Percentiles rank a stretch among this genome's conserved stretches.
Evolutionary conservation across 345 rosid species (phyloP).

Genomic region (Orychophragmus violaceus): DNA sequence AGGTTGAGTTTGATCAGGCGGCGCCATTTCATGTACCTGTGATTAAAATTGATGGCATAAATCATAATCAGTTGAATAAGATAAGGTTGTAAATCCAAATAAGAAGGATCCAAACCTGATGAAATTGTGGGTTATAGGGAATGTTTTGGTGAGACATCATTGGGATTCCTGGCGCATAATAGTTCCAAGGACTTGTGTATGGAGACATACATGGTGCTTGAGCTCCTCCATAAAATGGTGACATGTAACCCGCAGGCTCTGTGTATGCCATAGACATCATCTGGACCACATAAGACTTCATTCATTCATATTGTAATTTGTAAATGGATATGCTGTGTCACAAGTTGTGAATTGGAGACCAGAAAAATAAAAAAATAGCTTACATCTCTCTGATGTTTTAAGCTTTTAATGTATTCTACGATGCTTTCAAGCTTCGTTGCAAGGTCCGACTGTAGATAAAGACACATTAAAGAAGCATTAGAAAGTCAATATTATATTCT

Average conservation of each 20-base stretch:
- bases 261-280: conserved; percentile 7
- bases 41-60: neutral
- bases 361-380: neutral
- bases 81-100: neutral
- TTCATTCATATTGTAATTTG: neutral
- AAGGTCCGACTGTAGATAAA: neutral
- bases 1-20: neutral
- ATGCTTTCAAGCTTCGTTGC: conserved; percentile 16
- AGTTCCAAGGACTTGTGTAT: conserved; percentile 13
- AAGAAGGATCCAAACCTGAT: conserved; percentile 11
- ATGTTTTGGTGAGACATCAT: conserved; percentile 8
- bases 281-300: neutral
- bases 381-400: neutral
- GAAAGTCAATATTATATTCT: neutral
- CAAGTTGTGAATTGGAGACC: neutral
- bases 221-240: conserved; percentile 13
- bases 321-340: neutral
- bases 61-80: neutral
- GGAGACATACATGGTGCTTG: conserved; percentile 13
- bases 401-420: neutral
- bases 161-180: conserved; percentile 3
- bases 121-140: neutral
- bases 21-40: neutral
- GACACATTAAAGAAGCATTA: neutral
- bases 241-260: neutral